Percentiles rank a stretch among this genome's conserved stretches.
These are phyloP conservation scores for Simmondsia chinensis DNA, from an alignment of 148 eudicot species.

Conservation along the genomic window DNA sequence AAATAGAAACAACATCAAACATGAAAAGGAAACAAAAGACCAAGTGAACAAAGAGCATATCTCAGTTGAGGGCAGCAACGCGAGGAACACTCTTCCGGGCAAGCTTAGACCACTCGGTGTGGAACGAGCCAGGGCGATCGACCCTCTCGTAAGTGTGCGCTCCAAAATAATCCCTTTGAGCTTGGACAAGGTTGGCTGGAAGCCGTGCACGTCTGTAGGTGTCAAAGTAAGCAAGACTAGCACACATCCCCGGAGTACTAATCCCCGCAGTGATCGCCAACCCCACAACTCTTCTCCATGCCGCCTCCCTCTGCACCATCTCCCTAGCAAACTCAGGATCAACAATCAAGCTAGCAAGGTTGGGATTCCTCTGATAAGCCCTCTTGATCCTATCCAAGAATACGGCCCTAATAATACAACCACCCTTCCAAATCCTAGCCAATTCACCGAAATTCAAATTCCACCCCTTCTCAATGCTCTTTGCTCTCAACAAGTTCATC, in stretches of 20 bases:
- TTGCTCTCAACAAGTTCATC: slow-evolving; percentile 71
- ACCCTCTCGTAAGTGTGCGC: slow-evolving; percentile 87
- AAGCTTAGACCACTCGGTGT: slow-evolving; percentile 89
- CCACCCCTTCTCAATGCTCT: slow-evolving; percentile 70
- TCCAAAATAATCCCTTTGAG: slow-evolving; percentile 90
- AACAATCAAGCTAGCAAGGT: slow-evolving; percentile 58
- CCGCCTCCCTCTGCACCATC: slow-evolving; percentile 85
- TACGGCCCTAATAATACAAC: slow-evolving; percentile 77
- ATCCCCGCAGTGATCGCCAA: slow-evolving; percentile 65
- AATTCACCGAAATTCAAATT: slow-evolving; percentile 68
- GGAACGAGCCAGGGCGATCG: slow-evolving; percentile 63
- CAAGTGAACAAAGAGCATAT: slow-evolving; percentile 1
- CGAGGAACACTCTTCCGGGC: slow-evolving; percentile 38
- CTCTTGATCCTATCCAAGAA: slow-evolving; percentile 73
- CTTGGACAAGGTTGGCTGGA: slow-evolving; percentile 87
- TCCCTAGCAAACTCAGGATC: slow-evolving; percentile 84
- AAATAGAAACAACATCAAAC: slow-evolving; percentile 22
- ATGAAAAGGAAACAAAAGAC: slow-evolving; percentile 6
- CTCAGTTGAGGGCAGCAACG: slow-evolving; percentile 24
- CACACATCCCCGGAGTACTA: slow-evolving; percentile 79
- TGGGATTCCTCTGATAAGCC: slow-evolving; percentile 70
- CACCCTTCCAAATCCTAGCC: slow-evolving; percentile 89
- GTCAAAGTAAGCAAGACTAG: slow-evolving; percentile 75
- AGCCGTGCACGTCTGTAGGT: slow-evolving; percentile 69
- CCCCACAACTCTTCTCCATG: slow-evolving; percentile 82